Percentiles rank a stretch among this genome's conserved stretches.
Conservation (phyloP, 1,139 yeast species). For the Saccharomyces pastorianus region DNA sequence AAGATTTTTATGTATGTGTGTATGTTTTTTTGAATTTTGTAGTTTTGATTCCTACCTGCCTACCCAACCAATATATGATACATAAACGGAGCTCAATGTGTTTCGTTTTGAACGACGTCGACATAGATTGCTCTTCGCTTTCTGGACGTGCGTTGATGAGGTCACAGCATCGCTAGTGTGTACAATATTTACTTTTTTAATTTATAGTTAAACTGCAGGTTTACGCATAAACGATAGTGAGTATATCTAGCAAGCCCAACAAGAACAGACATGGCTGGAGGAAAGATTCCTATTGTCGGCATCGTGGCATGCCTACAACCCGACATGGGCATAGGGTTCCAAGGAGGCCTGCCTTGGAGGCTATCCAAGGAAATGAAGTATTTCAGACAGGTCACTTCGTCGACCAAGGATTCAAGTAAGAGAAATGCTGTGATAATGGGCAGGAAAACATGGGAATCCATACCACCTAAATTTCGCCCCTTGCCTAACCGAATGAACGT, state of each 20-base stretch:
- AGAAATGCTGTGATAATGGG: slow-evolving; percentile 92
- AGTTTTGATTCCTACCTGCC: neutral
- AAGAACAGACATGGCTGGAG: neutral
- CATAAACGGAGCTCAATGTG: too few relatives aligned
- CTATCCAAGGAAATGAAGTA: slow-evolving; percentile 77
- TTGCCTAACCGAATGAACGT: slow-evolving; percentile 68
- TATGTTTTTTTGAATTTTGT: neutral
- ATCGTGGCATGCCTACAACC: slow-evolving; percentile 86
- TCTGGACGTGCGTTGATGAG: too few relatives aligned
- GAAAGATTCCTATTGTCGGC: slow-evolving; percentile 40
- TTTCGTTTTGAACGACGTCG: too few relatives aligned
- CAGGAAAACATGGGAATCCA: slow-evolving; percentile 90
- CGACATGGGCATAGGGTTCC: slow-evolving; percentile 71
- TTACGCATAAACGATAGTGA: too few relatives aligned
- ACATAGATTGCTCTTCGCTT: too few relatives aligned
- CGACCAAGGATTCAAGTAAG: slow-evolving; percentile 29
- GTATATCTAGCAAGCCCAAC: neutral
- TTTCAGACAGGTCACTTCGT: slow-evolving; percentile 65
- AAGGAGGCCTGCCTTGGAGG: slow-evolving; percentile 85
- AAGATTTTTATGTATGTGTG: neutral
- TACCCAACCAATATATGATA: too few relatives aligned
- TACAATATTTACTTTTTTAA: too few relatives aligned
- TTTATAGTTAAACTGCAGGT: too few relatives aligned
- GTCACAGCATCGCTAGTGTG: too few relatives aligned
- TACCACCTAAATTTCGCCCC: slow-evolving; percentile 79